Percentiles rank a stretch among this genome's conserved stretches.
These are phyloP conservation scores for Mariannaea elegans DNA, from an alignment of 2,329 filamentous ascomycete species.

Conservation along the genomic window DNA sequence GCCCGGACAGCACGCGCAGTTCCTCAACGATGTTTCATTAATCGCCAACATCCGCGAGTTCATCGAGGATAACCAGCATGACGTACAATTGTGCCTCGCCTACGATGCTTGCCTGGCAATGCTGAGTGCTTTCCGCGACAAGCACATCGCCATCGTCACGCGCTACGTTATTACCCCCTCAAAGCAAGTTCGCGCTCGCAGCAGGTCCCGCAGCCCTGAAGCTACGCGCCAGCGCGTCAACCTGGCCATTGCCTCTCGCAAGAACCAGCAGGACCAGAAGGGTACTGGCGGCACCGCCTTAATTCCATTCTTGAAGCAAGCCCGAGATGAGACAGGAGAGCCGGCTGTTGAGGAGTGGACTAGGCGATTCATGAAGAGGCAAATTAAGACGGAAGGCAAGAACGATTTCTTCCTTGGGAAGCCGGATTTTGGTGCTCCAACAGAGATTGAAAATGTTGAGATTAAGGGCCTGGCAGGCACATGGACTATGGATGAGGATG, in stretches of 20 bases:
- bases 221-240: conserved; percentile 63
- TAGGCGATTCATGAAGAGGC: conserved; percentile 63
- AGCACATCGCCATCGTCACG: conserved; percentile 95
- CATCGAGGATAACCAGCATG: conserved; percentile 69
- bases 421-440: conserved; percentile 52
- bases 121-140: conserved; percentile 79
- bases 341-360: conserved; percentile 79
- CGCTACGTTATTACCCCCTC: conserved; percentile 95
- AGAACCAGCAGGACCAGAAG: conserved; percentile 69
- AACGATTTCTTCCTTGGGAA: conserved; percentile 68
- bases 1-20: conserved; percentile 90
- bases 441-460: conserved; percentile 56
- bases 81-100: conserved; percentile 76
- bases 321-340: conserved; percentile 93
- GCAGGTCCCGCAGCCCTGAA: conserved; percentile 67
- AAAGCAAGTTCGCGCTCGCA: conserved; percentile 73
- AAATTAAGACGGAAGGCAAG: conserved; percentile 58
- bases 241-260: conserved; percentile 67
- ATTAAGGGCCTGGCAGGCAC: conserved; percentile 78
- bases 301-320: conserved; percentile 96
- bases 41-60: conserved; percentile 90
- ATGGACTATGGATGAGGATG: conserved; percentile 88
- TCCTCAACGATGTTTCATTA: conserved; percentile 79
- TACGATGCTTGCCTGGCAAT: conserved; percentile 89
- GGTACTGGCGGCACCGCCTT: conserved; percentile 94